Conservation (phyloP, 1,284 basidiomycete genomes). For the Chiua sp. region DNA sequence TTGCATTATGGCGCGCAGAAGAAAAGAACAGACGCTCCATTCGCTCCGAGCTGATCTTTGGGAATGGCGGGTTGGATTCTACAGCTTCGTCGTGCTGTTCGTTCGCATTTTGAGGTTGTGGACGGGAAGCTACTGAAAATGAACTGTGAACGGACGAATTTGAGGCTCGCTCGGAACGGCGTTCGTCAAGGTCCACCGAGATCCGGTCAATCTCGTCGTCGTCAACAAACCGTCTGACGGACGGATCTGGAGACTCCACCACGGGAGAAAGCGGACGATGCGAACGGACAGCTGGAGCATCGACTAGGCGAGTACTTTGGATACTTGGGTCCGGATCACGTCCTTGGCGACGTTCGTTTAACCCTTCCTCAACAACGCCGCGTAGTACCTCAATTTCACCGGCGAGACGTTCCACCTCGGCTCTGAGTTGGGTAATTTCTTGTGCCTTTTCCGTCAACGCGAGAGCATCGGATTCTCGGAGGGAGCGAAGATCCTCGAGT, state of each 20-base stretch:
- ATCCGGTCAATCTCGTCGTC: slow-evolving; percentile 39
- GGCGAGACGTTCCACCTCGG: slow-evolving; percentile 77
- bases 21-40: slow-evolving; percentile 85
- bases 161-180: slow-evolving; percentile 39
- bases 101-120: slow-evolving; percentile 7
- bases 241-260: slow-evolving; percentile 8
- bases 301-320: slow-evolving; percentile 1
- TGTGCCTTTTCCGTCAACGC: slow-evolving; percentile 63
- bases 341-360: slow-evolving; percentile 65
- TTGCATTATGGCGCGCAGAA: slow-evolving; percentile 69
- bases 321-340: slow-evolving; percentile 32
- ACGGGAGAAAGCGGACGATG: slow-evolving; percentile 1
- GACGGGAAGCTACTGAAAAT: slow-evolving; percentile 6
- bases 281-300: not conserved
- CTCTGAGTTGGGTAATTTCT: slow-evolving; percentile 64
- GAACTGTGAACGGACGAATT: slow-evolving; percentile 33
- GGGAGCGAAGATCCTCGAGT: slow-evolving; percentile 64
- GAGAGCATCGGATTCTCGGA: slow-evolving; percentile 67
- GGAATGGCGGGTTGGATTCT: slow-evolving; percentile 62
- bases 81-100: slow-evolving; percentile 31
- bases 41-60: slow-evolving; percentile 75
- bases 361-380: slow-evolving; percentile 82
- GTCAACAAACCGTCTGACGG: slow-evolving; percentile 31
- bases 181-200: slow-evolving; percentile 40
- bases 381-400: slow-evolving; percentile 84